phyloP scores from a whole-genome alignment of 345 rosid species.

The Eucalyptus sp. region DNA sequence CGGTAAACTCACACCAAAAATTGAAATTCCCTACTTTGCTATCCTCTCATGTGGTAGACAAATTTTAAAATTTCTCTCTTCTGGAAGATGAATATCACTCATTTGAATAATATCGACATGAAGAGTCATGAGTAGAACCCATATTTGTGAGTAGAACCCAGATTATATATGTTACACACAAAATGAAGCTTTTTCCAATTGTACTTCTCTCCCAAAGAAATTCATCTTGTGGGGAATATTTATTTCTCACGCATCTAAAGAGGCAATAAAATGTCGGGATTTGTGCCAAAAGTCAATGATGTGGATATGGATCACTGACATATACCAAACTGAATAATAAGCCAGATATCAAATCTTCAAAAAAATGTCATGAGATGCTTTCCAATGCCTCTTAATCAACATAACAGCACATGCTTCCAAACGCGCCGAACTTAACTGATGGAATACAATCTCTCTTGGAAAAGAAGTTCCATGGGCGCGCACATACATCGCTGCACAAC shows the following conservation, averaged over 20 bases:
- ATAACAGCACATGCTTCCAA: background rate
- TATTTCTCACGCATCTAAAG: background rate
- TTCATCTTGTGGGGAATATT: background rate
- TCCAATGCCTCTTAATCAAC: background rate
- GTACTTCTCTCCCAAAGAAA: background rate
- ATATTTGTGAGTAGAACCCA: no score
- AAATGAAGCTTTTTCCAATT: background rate
- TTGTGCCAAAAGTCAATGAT: background rate
- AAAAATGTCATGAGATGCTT: background rate
- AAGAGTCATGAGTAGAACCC: no score
- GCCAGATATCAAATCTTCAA: background rate
- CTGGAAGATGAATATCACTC: background rate
- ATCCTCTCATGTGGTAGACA: background rate
- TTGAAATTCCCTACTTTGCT: background rate
- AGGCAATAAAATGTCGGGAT: background rate
- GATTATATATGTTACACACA: no score
- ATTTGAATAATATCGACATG: background rate
- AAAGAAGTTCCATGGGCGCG: background rate
- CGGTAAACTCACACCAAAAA: background rate
- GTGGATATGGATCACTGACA: background rate
- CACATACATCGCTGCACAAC: background rate
- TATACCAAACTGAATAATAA: background rate
- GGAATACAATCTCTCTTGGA: background rate
- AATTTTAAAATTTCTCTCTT: background rate
- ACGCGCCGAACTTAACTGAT: background rate